Percentiles rank a stretch among this genome's conserved stretches.
Conservation (phyloP, 192 early-diverging fungal species). For the Rhizophagus prolifer region DNA sequence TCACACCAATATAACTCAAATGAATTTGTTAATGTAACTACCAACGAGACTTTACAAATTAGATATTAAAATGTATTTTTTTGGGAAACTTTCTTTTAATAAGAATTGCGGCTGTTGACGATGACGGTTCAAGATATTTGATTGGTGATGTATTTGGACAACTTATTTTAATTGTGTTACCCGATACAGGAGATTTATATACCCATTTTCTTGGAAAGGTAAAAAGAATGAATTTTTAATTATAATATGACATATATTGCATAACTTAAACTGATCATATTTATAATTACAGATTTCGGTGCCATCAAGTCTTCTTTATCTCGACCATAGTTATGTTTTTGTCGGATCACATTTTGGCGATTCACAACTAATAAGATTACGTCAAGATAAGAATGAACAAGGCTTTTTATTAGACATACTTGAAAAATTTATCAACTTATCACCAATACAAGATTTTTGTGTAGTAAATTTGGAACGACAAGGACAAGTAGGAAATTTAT, state of each 20-base stretch:
- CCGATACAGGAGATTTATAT: slow-evolving; percentile 36
- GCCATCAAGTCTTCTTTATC: slow-evolving; percentile 64
- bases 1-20: background rate
- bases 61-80: background rate
- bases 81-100: background rate
- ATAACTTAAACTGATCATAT: slow-evolving; percentile 17
- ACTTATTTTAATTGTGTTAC: slow-evolving; percentile 56
- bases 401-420: slow-evolving; percentile 58
- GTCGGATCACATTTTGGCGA: slow-evolving; percentile 87
- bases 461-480: slow-evolving; percentile 76
- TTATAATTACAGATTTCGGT: slow-evolving; percentile 48
- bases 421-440: slow-evolving; percentile 69
- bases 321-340: slow-evolving; percentile 70
- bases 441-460: slow-evolving; percentile 84
- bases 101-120: slow-evolving; percentile 48
- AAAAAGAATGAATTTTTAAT: slow-evolving; percentile 21
- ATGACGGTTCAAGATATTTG: slow-evolving; percentile 57
- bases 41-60: background rate
- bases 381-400: slow-evolving; percentile 43
- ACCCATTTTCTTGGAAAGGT: slow-evolving; percentile 57
- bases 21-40: background rate
- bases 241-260: background rate
- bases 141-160: slow-evolving; percentile 67
- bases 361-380: slow-evolving; percentile 73
- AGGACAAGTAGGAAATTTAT: slow-evolving; percentile 42